These are phyloP conservation scores for Globisporangium iwayamae DNA, from an alignment of 352 stramenopile genomes.

Conservation along the genomic window DNA sequence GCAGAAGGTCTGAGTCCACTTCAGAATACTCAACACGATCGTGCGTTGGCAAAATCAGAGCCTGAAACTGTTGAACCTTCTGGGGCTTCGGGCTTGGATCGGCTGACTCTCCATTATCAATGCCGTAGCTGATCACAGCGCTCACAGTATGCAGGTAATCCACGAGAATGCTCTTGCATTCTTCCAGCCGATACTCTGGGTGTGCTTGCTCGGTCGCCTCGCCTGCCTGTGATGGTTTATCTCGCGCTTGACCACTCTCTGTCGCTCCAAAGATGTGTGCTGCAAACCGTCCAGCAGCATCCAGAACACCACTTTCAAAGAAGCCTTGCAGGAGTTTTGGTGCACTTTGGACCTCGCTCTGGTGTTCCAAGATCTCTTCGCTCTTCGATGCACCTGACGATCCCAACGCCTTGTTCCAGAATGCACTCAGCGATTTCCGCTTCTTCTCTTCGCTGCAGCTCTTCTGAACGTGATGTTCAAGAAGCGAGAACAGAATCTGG, in stretches of 20 bases:
- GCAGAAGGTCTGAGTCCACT: conserved; percentile 7
- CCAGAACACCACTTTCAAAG: conserved; percentile 11
- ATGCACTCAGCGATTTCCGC: not conserved
- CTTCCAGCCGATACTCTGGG: conserved; percentile 7
- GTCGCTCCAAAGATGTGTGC: conserved; percentile 9
- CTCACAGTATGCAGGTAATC: conserved; percentile 20
- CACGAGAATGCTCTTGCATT: conserved; percentile 16
- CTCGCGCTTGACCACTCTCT: conserved; percentile 10
- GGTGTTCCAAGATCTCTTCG: conserved; percentile 16
- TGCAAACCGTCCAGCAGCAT: conserved; percentile 15
- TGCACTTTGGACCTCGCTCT: not conserved
- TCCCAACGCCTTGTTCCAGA: conserved; percentile 4
- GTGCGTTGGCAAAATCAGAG: conserved; percentile 13
- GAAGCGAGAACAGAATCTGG: conserved; percentile 17
- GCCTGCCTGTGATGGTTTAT: conserved; percentile 1
- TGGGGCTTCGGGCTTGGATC: not conserved
- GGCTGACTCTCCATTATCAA: conserved; percentile 3
- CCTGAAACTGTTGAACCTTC: conserved; percentile 19
- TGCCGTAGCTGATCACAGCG: conserved; percentile 8
- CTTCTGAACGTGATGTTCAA: conserved; percentile 15
- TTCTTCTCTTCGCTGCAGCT: conserved; percentile 17
- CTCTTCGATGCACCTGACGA: not conserved
- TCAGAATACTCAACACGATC: conserved; percentile 10
- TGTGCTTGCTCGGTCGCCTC: not conserved
- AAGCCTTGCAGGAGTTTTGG: conserved; percentile 10